phyloP scores from a whole-genome alignment of 768 basidiomycete genomes.

The Mycena leptocephala region DNA sequence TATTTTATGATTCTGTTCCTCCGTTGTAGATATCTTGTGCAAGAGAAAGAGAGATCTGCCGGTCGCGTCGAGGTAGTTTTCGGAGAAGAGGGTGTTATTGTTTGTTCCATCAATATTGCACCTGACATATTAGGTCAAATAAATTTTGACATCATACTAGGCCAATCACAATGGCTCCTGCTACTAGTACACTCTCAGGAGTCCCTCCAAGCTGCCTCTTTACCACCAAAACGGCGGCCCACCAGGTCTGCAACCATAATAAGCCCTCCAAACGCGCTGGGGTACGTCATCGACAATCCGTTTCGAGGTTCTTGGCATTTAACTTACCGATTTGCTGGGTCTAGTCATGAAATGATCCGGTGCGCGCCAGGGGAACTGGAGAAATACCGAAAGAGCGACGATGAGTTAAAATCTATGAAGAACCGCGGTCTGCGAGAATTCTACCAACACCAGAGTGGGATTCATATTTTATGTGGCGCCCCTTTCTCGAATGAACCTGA shows the following conservation, averaged over 20 bases:
- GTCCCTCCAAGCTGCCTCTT: not conserved
- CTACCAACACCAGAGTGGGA: conserved; percentile 32
- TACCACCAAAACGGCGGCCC: conserved; percentile 25
- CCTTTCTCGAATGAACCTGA: not conserved
- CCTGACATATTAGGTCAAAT: too few relatives aligned
- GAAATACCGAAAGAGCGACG: conserved; percentile 29
- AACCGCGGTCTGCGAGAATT: conserved; percentile 27
- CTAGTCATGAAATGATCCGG: conserved; percentile 31
- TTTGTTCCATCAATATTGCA: too few relatives aligned
- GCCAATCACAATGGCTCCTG: not conserved
- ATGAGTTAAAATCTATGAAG: conserved; percentile 29
- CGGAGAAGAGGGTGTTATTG: too few relatives aligned
- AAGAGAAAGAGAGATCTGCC: too few relatives aligned
- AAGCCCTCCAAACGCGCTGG: not conserved
- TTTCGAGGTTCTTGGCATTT: not conserved
- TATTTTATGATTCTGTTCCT: too few relatives aligned
- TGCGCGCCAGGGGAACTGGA: conserved; percentile 29
- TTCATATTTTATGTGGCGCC: not conserved
- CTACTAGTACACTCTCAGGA: not conserved
- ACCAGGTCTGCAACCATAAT: not conserved
- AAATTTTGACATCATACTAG: too few relatives aligned
- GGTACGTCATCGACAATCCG: not conserved
- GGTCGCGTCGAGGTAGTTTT: too few relatives aligned
- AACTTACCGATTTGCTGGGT: conserved; percentile 25
- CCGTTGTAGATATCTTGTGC: too few relatives aligned